Evolutionary conservation across 352 stramenopile genomes (phyloP).

Genomic region (Labyrinthula sp.): DNA sequence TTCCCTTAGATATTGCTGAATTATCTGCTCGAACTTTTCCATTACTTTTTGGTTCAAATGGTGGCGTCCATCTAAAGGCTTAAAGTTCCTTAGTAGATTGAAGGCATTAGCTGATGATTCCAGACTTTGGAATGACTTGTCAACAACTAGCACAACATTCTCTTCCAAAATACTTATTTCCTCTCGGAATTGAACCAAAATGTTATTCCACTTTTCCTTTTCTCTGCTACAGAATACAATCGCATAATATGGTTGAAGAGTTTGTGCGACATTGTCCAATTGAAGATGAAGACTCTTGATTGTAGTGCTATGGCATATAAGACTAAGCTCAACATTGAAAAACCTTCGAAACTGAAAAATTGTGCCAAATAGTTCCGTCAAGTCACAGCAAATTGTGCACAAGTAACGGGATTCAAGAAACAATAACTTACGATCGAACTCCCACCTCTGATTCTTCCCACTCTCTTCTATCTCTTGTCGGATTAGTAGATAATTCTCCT

Average conservation of each 20-base stretch:
- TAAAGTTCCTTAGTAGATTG: conserved; percentile 84
- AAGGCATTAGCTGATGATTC: conserved; percentile 74
- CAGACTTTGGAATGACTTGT: conserved; percentile 80
- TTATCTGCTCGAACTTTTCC: conserved; percentile 83
- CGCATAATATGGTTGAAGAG: too few species aligned
- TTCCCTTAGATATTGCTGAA: conserved; percentile 83
- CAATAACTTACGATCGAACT: conserved; percentile 75
- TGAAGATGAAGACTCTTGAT: too few species aligned
- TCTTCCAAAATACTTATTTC: conserved; percentile 77
- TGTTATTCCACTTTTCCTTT: conserved; percentile 72
- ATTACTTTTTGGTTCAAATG: conserved; percentile 88
- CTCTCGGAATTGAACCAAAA: conserved; percentile 75
- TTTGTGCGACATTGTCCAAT: too few species aligned
- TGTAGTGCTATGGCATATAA: too few species aligned
- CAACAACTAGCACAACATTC: conserved; percentile 78
- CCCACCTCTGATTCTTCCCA: conserved; percentile 75
- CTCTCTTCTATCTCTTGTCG: conserved; percentile 73
- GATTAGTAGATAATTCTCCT: conserved; percentile 77
- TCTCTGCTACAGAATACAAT: too few species aligned
- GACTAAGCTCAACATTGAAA: conserved; percentile 76
- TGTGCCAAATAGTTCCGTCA: conserved; percentile 68
- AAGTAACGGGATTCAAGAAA: conserved; percentile 91
- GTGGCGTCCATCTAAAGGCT: conserved; percentile 76
- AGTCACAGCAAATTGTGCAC: conserved; percentile 73
- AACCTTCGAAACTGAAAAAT: conserved; percentile 86